Base-by-base conservation (phyloP, 306 rosid genomes). In the Cyamopsis tetragonoloba region DNA sequence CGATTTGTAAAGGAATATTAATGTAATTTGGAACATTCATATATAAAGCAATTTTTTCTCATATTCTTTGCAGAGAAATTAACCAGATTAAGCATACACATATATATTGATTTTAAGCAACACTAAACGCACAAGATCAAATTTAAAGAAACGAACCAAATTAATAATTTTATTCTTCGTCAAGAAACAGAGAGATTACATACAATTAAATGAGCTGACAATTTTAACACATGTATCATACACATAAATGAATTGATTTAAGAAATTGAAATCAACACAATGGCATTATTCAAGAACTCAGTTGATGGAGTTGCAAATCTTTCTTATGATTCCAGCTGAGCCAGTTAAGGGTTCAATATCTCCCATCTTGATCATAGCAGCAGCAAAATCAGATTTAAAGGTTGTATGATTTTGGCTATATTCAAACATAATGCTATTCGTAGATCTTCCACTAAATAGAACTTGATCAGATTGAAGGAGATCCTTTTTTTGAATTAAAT, bases 401-500 rank as follows among this genome's bases (percentile, higher is more conserved):
- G 74, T 41, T 4, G 74, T 72, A 0, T 78, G 82, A 38, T 78
- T 71, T 3, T 62, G 12, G 56, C 73, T 69, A 8, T 79, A 79
- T n/a, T 79, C 73, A 0, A 72, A 27, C 1, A 79, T 70, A 19
- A 68, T 27, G 7, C 42, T 5, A 13, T 68, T 73, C 0, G 77
- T 68, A 27, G 80, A 68, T 37, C 83, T 77, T 35, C 83, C 80
- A 38, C 42, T 68, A 0, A 68, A 79, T 0, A 74, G 26, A 41
- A 79, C 76, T 38, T 79, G 91, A 66, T 86, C 88, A 0, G 88
- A 73, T 12, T 41, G 75, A 19, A 86, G 82, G 58, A 86, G 84
- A 23, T 84, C 91, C 62, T 86, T 80, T 61, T 81, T 83, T 14
- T 80, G 82, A 44, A 86, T 72, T 42, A 86, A 70, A 42, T 86